phyloP scores from a whole-genome alignment of 768 basidiomycete species.

The Auriculariales sp. region DNA sequence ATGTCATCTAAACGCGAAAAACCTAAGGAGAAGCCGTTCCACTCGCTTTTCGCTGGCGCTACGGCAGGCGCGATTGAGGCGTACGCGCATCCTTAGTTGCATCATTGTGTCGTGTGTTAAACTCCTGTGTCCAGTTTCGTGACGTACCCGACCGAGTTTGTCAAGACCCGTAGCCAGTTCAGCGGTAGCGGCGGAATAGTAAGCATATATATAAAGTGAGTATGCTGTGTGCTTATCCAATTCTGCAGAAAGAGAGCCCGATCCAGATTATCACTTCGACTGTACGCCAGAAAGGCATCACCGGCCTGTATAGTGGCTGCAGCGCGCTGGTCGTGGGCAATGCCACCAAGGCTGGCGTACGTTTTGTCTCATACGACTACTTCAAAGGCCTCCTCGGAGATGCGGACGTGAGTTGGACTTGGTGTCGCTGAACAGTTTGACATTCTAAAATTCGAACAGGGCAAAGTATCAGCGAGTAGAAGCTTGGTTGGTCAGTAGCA shows the following conservation, averaged over 20 bases:
- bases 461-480: neutral
- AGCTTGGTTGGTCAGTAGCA: neutral
- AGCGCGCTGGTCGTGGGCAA: conserved; percentile 84
- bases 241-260: conserved; percentile 45
- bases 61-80: conserved; percentile 90
- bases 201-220: too few species aligned
- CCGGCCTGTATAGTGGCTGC: conserved; percentile 88
- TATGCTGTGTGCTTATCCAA: too few species aligned
- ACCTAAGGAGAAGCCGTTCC: conserved; percentile 67
- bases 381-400: conserved; percentile 80
- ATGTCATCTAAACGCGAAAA: conserved; percentile 23
- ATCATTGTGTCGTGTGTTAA: neutral
- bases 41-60: conserved; percentile 80
- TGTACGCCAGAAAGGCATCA: conserved; percentile 54
- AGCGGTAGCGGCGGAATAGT: too few species aligned
- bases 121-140: conserved; percentile 44
- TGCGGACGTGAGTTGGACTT: conserved; percentile 65
- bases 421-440: conserved; percentile 20
- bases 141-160: conserved; percentile 83
- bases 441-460: neutral
- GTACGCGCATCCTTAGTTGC: conserved; percentile 28
- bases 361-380: conserved; percentile 89
- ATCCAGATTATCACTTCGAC: conserved; percentile 65
- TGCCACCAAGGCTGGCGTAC: conserved; percentile 84
- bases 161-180: conserved; percentile 91